Evolutionary conservation across 108 stramenopile genomes (phyloP).

Genomic region (Schizochytrium sp.): DNA sequence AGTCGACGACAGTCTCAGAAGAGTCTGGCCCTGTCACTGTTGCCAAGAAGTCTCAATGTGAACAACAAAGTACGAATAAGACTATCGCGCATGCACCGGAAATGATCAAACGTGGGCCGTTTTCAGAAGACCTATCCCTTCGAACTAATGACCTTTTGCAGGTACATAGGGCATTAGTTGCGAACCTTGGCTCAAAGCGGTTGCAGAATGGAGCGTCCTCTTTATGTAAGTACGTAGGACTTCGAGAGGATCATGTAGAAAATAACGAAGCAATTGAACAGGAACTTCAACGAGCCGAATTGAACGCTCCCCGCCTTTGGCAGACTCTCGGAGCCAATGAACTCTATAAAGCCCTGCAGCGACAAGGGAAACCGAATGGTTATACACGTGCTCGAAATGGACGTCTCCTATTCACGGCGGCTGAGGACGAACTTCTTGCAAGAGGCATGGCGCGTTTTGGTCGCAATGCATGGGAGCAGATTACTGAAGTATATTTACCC

Average conservation of each 20-base stretch:
- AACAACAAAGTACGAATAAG: no score
- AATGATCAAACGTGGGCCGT: no score
- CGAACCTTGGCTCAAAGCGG: no score
- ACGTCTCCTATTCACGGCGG: constrained; percentile 1
- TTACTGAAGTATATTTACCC: neutral
- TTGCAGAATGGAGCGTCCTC: neutral
- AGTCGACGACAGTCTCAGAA: no score
- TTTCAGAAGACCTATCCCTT: no score
- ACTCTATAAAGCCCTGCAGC: neutral
- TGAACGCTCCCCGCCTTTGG: constrained; percentile 4
- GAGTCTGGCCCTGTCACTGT: no score
- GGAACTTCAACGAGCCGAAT: neutral
- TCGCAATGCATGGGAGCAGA: constrained; percentile 21
- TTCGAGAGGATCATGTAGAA: neutral
- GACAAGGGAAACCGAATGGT: neutral
- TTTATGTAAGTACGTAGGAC: neutral
- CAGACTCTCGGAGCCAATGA: neutral
- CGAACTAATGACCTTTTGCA: no score
- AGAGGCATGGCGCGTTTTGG: constrained; percentile 9
- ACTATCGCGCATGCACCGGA: no score
- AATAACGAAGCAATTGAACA: neutral
- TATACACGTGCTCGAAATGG: neutral
- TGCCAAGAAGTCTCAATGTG: no score
- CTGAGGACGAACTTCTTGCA: neutral
- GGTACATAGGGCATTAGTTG: no score